Conservation (phyloP, 495 filamentous ascomycete species). For the Podospora tetraspora region DNA sequence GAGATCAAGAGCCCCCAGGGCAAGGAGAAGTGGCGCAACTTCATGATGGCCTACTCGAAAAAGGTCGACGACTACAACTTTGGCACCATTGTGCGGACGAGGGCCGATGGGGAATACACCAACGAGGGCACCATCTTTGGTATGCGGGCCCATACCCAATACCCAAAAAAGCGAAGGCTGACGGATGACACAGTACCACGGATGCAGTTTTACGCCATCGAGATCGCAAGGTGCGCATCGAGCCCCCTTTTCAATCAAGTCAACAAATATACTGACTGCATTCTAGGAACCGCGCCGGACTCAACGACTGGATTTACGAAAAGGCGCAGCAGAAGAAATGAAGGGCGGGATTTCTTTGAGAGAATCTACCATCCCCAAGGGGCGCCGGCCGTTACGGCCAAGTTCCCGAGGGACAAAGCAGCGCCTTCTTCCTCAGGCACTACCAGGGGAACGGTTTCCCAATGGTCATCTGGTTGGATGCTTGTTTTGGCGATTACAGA, state of each 20-base stretch:
- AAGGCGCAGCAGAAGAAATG: slow-evolving; percentile 42
- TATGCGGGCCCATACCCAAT: slow-evolving; percentile 26
- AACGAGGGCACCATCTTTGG: slow-evolving; percentile 90
- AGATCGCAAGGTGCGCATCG: slow-evolving; percentile 69
- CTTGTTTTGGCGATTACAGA: background rate
- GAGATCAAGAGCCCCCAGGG: slow-evolving; percentile 96
- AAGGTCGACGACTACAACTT: slow-evolving; percentile 95
- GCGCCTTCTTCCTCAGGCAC: background rate
- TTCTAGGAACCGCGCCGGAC: slow-evolving; percentile 73
- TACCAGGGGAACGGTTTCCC: background rate
- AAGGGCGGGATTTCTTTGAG: slow-evolving; percentile 11
- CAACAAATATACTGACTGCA: slow-evolving; percentile 72
- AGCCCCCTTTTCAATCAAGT: slow-evolving; percentile 14
- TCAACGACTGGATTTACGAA: slow-evolving; percentile 98
- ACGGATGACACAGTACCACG: slow-evolving; percentile 52
- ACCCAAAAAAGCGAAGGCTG: slow-evolving; percentile 1
- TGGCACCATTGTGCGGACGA: slow-evolving; percentile 80
- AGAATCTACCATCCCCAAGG: slow-evolving; percentile 12
- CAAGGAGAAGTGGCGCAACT: slow-evolving; percentile 94
- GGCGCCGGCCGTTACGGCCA: background rate
- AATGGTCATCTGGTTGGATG: background rate
- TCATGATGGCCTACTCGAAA: slow-evolving; percentile 90
- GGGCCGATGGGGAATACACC: slow-evolving; percentile 76
- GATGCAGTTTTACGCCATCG: slow-evolving; percentile 98
- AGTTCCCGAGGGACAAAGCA: background rate